Conservation (phyloP, 495 filamentous ascomycete genomes). For the Xylaria telfairii region DNA sequence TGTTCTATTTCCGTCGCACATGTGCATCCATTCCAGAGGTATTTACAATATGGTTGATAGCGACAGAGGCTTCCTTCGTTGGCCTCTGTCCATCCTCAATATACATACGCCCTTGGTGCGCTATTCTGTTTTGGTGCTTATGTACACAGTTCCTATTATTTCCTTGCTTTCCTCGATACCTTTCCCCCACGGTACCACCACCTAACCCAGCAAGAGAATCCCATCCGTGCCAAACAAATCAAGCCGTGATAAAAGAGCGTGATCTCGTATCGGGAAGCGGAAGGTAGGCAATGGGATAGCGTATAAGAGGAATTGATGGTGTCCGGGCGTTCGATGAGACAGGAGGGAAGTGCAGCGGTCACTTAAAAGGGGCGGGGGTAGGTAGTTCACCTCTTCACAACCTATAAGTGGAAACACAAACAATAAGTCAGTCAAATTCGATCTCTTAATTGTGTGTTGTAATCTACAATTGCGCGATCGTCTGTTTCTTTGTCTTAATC, state of each 20-base stretch:
- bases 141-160: neutral
- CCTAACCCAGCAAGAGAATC: neutral
- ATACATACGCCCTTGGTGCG: neutral
- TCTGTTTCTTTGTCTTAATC: constrained; percentile 23
- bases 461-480: constrained; percentile 23
- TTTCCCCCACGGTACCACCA: neutral
- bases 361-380: constrained; percentile 8
- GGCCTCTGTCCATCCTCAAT: neutral
- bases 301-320: neutral
- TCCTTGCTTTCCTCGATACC: no score
- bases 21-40: neutral
- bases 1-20: neutral
- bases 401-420: constrained; percentile 21
- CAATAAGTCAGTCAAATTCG: constrained; percentile 22
- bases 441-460: constrained; percentile 25
- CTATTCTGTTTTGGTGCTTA: neutral
- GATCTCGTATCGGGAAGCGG: neutral
- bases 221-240: neutral
- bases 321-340: constrained; percentile 14
- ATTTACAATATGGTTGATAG: neutral
- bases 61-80: neutral
- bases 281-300: neutral
- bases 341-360: neutral
- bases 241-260: neutral
- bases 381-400: constrained; percentile 22